Evolutionary conservation across 192 early-diverging fungal genomes (phyloP).

Genomic region (Gigaspora rosea): DNA sequence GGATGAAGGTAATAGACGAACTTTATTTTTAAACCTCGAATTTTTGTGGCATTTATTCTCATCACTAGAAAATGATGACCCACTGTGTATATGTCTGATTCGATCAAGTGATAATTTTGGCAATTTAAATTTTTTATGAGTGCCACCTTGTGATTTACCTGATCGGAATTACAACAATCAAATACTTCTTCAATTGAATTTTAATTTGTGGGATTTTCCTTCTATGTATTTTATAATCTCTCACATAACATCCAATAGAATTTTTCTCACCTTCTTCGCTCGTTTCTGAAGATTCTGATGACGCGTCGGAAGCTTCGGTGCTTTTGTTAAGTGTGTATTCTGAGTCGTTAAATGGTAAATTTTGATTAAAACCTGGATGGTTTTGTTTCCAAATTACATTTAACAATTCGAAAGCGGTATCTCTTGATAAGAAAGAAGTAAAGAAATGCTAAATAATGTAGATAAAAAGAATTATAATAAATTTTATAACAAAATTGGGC

Average conservation of each 20-base stretch:
- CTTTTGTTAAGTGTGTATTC: background rate
- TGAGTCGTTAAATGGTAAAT: conserved; percentile 22
- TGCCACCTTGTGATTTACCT: background rate
- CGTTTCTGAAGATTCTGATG: background rate
- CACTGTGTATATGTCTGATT: background rate
- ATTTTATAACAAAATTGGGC: background rate
- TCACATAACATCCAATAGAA: background rate
- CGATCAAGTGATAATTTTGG: conserved; percentile 8
- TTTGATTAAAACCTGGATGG: conserved; percentile 34
- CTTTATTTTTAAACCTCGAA: conserved; percentile 26
- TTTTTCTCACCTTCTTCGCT: conserved; percentile 1
- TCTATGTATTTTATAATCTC: background rate
- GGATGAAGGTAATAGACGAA: conserved; percentile 36
- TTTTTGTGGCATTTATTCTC: conserved; percentile 20
- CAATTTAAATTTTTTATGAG: background rate
- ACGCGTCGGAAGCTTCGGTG: conserved; percentile 11
- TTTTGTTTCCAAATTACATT: conserved; percentile 64
- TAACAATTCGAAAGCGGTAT: conserved; percentile 70
- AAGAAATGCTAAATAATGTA: conserved; percentile 64
- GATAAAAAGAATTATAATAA: background rate
- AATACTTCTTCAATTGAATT: background rate
- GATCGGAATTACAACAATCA: background rate
- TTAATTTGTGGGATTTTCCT: background rate
- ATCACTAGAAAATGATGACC: background rate
- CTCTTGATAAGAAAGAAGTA: conserved; percentile 85